A percentile compares a stretch with the other conserved stretches of the same genome.
Conservation (phyloP, 306 rosid genomes). For the Trichosanthes cucumerina region DNA sequence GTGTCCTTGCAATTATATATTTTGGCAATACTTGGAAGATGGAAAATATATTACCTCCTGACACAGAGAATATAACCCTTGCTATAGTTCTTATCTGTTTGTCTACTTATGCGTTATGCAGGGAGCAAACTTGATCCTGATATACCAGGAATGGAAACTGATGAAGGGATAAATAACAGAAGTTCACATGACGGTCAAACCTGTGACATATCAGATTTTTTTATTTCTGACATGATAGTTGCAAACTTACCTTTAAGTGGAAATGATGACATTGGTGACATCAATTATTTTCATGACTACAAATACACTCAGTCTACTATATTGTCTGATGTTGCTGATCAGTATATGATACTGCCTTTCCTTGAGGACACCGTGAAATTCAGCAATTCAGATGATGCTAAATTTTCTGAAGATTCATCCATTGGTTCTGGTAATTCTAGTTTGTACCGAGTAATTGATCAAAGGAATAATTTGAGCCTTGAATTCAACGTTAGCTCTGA, state of each 20-base stretch:
- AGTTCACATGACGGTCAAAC: conserved; percentile 41
- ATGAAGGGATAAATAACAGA: conserved; percentile 38
- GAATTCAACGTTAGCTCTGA: conserved; percentile 47
- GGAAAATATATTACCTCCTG: neutral
- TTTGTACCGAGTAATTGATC: conserved; percentile 64
- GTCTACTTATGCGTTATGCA: conserved; percentile 7
- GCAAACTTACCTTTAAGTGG: conserved; percentile 58
- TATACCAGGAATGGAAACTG: conserved; percentile 44
- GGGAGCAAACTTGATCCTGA: conserved; percentile 34
- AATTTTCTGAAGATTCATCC: conserved; percentile 39
- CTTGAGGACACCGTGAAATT: conserved; percentile 56
- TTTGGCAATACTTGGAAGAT: neutral
- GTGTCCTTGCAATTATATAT: neutral
- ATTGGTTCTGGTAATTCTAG: conserved; percentile 40
- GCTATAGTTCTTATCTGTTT: neutral
- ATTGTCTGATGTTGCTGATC: conserved; percentile 55
- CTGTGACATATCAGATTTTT: conserved; percentile 83
- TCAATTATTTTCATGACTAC: conserved; percentile 43
- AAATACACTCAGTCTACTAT: conserved; percentile 39
- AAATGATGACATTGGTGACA: conserved; percentile 34
- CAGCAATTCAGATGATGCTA: conserved; percentile 28
- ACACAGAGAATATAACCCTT: neutral
- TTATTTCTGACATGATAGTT: conserved; percentile 90
- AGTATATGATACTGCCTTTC: conserved; percentile 67
- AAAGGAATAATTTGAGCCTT: conserved; percentile 53